phyloP scores from a whole-genome alignment of 2,329 filamentous ascomycete genomes.

The Hysterium pulicare region DNA sequence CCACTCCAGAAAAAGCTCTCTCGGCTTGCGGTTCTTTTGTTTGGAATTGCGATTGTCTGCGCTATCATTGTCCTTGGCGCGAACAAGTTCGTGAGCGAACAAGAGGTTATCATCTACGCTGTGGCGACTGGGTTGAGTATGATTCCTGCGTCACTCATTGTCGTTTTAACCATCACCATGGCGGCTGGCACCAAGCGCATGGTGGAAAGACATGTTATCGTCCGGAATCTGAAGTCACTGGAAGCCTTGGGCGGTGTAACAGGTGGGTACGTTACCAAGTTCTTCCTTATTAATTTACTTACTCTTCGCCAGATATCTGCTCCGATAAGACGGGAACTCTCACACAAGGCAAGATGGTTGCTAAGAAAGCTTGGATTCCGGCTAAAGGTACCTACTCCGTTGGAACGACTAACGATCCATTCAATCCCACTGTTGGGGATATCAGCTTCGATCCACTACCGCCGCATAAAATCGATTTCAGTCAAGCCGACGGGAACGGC shows the following conservation, averaged over 20 bases:
- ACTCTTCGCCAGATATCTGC: too few species aligned
- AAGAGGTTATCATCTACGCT: constrained; percentile 37
- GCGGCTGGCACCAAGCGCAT: constrained; percentile 36
- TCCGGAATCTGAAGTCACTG: constrained; percentile 34
- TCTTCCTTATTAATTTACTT: constrained; percentile 66
- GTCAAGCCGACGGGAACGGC: constrained; percentile 20
- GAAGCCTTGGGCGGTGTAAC: constrained; percentile 37
- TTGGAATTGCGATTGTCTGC: constrained; percentile 36
- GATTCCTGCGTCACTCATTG: constrained; percentile 35
- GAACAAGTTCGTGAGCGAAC: constrained; percentile 35
- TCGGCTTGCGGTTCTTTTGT: constrained; percentile 22
- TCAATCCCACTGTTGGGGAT: constrained; percentile 29
- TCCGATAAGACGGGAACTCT: constrained; percentile 50
- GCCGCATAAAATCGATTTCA: constrained; percentile 26
- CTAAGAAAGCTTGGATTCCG: constrained; percentile 33
- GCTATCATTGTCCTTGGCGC: constrained; percentile 35
- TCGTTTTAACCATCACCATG: constrained; percentile 38
- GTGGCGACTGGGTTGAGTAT: constrained; percentile 31
- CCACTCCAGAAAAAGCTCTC: constrained; percentile 37
- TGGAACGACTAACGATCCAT: constrained; percentile 24
- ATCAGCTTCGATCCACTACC: constrained; percentile 23
- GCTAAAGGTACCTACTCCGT: constrained; percentile 32
- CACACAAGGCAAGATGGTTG: constrained; percentile 36
- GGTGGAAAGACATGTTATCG: constrained; percentile 33
- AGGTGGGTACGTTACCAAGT: constrained; percentile 33